Percentiles rank a stretch among this genome's conserved stretches.
Conservation (phyloP, 352 stramenopile genomes). For the Pythium periplocum region DNA sequence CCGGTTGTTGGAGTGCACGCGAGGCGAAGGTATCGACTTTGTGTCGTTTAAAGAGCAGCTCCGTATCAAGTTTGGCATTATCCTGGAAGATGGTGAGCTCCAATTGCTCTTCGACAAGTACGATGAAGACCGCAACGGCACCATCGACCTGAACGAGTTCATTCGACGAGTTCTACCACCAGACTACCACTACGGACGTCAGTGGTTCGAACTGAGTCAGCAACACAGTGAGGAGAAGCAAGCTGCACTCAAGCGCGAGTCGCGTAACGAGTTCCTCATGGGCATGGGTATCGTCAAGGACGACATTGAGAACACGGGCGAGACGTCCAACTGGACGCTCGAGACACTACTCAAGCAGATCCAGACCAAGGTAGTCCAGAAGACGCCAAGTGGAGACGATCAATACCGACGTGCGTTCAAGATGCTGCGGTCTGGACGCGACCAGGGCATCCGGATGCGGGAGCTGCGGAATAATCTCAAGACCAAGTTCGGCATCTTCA, state of each 20-base stretch:
- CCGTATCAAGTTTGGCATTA: constrained; percentile 75
- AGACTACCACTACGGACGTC: constrained; percentile 66
- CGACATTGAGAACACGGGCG: constrained; percentile 33
- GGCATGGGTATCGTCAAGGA: constrained; percentile 25
- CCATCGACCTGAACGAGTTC: constrained; percentile 81
- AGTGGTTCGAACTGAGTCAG: constrained; percentile 77
- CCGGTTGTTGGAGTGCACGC: constrained; percentile 62
- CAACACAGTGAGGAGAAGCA: constrained; percentile 61
- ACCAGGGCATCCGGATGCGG: constrained; percentile 61
- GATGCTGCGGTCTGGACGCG: constrained; percentile 60
- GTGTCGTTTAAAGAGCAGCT: constrained; percentile 69
- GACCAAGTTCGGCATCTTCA: constrained; percentile 72
- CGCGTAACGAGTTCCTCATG: constrained; percentile 57
- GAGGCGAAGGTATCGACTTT: constrained; percentile 77
- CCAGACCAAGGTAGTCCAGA: constrained; percentile 73
- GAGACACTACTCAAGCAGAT: constrained; percentile 67
- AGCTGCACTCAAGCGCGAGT: constrained; percentile 43
- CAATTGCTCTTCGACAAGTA: constrained; percentile 83
- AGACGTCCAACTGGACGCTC: constrained; percentile 58
- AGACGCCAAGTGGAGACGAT: constrained; percentile 68
- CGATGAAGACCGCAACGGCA: constrained; percentile 73
- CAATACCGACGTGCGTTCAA: constrained; percentile 79
- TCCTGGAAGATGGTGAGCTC: constrained; percentile 65
- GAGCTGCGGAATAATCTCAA: constrained; percentile 77
- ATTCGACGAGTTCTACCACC: constrained; percentile 67